phyloP scores from a whole-genome alignment of 176 grass and related monocot species.

The Rhynchospora breviuscula region DNA sequence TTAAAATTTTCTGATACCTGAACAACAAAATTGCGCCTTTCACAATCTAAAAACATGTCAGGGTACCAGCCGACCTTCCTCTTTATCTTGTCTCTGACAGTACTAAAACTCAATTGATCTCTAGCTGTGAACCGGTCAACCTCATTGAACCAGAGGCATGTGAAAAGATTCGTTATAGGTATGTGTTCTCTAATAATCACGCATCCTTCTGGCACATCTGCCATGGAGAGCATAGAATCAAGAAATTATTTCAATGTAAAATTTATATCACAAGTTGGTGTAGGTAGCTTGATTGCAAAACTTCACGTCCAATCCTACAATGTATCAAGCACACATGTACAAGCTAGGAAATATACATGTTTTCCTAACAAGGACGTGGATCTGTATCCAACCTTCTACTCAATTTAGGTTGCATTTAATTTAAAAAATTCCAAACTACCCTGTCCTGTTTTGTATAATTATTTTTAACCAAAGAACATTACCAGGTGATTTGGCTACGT shows the following conservation, averaged over 20 bases:
- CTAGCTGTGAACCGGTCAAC: constrained; percentile 83
- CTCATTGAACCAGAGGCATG: constrained; percentile 96
- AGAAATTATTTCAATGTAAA: neutral
- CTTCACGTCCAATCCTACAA: neutral
- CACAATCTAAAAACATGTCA: constrained; percentile 96
- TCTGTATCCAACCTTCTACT: neutral
- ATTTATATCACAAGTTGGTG: neutral
- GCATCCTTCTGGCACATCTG: constrained; percentile 99
- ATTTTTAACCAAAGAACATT: neutral
- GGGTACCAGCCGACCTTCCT: constrained; percentile 66
- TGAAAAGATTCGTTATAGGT: constrained; percentile 85
- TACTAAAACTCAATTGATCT: constrained; percentile 97
- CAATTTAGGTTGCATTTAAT: neutral
- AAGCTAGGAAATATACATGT: neutral
- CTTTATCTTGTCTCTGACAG: constrained; percentile 83
- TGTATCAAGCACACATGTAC: neutral
- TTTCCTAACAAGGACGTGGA: neutral
- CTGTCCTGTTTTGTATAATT: neutral
- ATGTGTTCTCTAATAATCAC: constrained; percentile 92
- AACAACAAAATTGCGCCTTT: constrained; percentile 90
- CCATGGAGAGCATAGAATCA: neutral
- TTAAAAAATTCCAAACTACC: neutral
- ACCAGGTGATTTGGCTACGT: neutral
- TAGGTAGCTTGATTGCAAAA: constrained; percentile 3
- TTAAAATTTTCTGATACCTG: constrained; percentile 45